Conservation (phyloP, 164 flowering plant genomes). For the Tetrastigma voinierianum region DNA sequence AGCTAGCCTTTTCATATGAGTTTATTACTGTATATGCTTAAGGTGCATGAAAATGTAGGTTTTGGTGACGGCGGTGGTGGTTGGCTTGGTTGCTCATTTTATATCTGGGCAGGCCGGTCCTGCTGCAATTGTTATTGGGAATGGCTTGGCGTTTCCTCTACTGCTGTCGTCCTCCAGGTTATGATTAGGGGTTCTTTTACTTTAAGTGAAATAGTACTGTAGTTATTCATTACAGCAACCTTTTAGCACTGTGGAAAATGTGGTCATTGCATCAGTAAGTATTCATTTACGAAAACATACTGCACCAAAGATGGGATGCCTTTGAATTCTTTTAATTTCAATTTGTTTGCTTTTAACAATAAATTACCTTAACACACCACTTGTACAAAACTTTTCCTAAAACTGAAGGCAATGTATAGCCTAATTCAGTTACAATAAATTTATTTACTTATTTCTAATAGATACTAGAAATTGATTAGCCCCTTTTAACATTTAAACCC, state of each 20-base stretch:
- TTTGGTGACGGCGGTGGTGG: slow-evolving; percentile 74
- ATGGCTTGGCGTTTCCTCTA: slow-evolving; percentile 98
- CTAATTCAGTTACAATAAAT: too few relatives aligned
- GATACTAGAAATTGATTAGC: too few relatives aligned
- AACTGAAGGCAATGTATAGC: too few relatives aligned
- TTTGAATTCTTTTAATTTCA: neutral
- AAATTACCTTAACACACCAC: too few relatives aligned
- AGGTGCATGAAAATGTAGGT: slow-evolving; percentile 53
- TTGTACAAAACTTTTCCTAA: too few relatives aligned
- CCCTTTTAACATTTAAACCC: too few relatives aligned
- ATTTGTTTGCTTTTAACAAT: neutral
- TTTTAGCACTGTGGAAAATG: neutral
- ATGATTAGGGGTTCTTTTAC: neutral
- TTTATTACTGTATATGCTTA: slow-evolving; percentile 5
- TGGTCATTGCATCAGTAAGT: neutral
- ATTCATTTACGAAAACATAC: too few relatives aligned
- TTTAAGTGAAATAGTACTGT: neutral
- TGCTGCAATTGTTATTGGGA: slow-evolving; percentile 97
- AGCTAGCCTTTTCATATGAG: neutral
- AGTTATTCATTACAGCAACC: neutral
- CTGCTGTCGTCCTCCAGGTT: slow-evolving; percentile 99
- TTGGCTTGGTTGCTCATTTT: slow-evolving; percentile 81
- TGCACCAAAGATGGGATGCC: neutral
- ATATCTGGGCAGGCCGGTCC: slow-evolving; percentile 76
- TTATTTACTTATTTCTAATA: too few relatives aligned